These are phyloP conservation scores for Emergomyces africanus DNA, from an alignment of 2,329 filamentous ascomycete genomes.

Conservation along the genomic window DNA sequence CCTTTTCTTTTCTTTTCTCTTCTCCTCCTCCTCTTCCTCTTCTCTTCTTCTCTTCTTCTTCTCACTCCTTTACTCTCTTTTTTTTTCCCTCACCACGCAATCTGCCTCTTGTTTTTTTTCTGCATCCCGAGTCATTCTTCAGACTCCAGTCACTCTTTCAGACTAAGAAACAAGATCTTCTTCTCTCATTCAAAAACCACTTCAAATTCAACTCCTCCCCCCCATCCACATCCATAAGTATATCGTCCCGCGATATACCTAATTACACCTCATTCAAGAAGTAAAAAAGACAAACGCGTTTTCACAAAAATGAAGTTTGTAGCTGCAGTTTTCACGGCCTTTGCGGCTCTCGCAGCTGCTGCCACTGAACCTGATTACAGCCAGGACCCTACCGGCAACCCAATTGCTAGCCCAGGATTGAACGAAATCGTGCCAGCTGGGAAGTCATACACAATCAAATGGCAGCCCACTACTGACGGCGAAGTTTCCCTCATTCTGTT, in stretches of 20 bases:
- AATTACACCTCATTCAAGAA: neutral
- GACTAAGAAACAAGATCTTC: neutral
- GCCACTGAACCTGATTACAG: constrained; percentile 25
- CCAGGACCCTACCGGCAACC: constrained; percentile 36
- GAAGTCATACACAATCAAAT: constrained; percentile 45
- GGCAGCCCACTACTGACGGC: constrained; percentile 32
- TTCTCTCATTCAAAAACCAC: constrained; percentile 15
- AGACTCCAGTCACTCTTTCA: constrained; percentile 15
- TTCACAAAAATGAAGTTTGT: constrained; percentile 28
- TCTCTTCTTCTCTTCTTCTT: constrained; percentile 8
- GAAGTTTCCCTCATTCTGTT: constrained; percentile 46
- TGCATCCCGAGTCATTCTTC: constrained; percentile 6
- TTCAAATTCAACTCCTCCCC: constrained; percentile 15
- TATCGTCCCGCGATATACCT: neutral
- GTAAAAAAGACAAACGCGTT: neutral
- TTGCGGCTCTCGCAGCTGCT: constrained; percentile 27
- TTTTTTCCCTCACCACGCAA: constrained; percentile 5
- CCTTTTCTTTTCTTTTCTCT: constrained; percentile 10
- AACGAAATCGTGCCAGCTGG: constrained; percentile 44
- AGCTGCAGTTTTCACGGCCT: constrained; percentile 23
- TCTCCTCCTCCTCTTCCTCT: neutral
- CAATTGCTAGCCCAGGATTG: constrained; percentile 40
- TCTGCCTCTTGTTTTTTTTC: constrained; percentile 6
- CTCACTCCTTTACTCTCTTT: constrained; percentile 7
- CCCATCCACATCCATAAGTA: neutral